These are phyloP conservation scores for Ophiostoma sp. DNA, from an alignment of 2,329 filamentous ascomycete species.

Conservation along the genomic window DNA sequence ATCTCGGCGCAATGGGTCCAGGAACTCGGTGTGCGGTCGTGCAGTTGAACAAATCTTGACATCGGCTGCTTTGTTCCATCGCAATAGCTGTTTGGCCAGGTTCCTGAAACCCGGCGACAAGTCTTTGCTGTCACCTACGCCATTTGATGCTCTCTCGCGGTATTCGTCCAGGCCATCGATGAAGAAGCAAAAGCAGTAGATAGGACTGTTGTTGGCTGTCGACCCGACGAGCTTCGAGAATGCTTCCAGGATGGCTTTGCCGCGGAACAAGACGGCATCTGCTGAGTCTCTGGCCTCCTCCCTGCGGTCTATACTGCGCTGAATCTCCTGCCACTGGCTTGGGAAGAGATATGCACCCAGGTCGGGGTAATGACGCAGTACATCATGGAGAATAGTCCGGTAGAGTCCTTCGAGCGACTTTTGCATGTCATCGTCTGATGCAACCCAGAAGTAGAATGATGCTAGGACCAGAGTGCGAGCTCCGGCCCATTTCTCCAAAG, in stretches of 20 bases:
- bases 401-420: slow-evolving; percentile 3
- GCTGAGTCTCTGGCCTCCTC: neutral
- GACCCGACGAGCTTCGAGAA: neutral
- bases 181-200: slow-evolving; percentile 19
- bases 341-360: neutral
- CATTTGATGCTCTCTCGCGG: neutral
- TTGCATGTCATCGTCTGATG: slow-evolving; percentile 3
- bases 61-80: neutral
- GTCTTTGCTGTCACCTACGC: neutral
- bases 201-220: slow-evolving; percentile 18
- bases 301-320: neutral
- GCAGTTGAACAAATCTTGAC: neutral
- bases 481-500: neutral
- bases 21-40: neutral
- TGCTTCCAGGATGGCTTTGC: neutral
- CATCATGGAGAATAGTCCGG: neutral
- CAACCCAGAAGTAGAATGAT: slow-evolving; percentile 7
- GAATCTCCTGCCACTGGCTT: neutral
- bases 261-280: neutral
- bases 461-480: neutral
- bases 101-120: neutral
- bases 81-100: neutral
- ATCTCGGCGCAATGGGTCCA: neutral
- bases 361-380: neutral
- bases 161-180: slow-evolving; percentile 8